These are phyloP conservation scores for Monilinia fructicola DNA, from an alignment of 2,329 filamentous ascomycete species.

Conservation along the genomic window DNA sequence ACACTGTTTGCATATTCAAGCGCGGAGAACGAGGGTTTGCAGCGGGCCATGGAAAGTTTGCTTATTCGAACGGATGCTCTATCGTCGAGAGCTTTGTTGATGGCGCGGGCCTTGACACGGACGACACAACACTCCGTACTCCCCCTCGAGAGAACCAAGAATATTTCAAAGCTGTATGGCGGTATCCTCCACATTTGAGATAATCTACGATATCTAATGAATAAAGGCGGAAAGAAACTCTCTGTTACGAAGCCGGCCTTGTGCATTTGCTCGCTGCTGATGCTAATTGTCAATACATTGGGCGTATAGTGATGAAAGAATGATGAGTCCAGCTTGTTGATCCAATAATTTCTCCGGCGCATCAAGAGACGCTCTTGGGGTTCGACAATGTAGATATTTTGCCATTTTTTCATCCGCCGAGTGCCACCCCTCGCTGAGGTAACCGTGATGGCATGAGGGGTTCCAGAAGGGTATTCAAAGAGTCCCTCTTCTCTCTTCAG, in stretches of 20 bases:
- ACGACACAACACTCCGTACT: not conserved
- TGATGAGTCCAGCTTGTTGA: not conserved
- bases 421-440: not conserved
- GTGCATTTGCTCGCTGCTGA: not conserved
- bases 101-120: not conserved
- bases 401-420: not conserved
- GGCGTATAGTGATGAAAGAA: not conserved
- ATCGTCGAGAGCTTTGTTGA: not conserved
- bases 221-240: not conserved
- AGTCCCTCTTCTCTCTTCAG: not conserved
- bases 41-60: not conserved
- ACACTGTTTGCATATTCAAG: not conserved
- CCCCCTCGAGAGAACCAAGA: not conserved
- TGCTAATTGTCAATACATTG: not conserved
- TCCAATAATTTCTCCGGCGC: not conserved
- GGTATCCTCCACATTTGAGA: not conserved
- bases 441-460: not conserved
- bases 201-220: not conserved
- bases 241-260: not conserved
- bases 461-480: not conserved
- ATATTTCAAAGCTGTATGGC: not conserved
- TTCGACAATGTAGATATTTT: not conserved
- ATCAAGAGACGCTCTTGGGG: not conserved
- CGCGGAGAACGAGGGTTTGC: not conserved
- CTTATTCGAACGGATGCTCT: not conserved